Evolutionary conservation across 345 rosid genomes (phyloP), one percentile per base, ranked within the genome.

Genomic region (Salix purpurea): DNA sequence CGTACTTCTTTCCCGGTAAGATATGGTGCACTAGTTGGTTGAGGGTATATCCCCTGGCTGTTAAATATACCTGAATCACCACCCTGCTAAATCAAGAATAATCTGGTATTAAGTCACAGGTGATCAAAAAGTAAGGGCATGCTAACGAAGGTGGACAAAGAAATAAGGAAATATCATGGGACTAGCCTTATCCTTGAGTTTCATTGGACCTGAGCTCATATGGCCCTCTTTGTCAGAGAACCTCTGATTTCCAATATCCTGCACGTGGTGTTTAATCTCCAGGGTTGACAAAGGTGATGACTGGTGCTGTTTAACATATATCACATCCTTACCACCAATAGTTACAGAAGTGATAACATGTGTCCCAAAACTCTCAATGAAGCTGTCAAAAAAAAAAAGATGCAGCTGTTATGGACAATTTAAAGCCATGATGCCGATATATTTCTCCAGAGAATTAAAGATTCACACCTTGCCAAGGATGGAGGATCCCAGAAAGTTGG

Each of bases 41-140:
- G 96, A 81, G 96, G 96, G 84, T 91, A 89, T 80, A 91, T 81
- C 78, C 96, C 96, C 80, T 89, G 93, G 77, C 93, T 87, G 80
- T 86, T 86, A 79, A 91, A 90, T 68, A 90, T 76, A 62, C 90
- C 87, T 69, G 91, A 79, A 87, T 91, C 95, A 78, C 79, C 77
- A 73, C 81, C 86, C 96, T 91, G 86, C 50, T 32, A 58, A 79
- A 74, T 39, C 37, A 79, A 78, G 71, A 75, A 62, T 24, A 68
- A 28, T 13, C 64, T 42, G 62, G 13, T 40, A 72, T 40, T 36
- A 74, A 79, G 50, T 68, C 39, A 60, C 40, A 46, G 11, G 73
- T 14, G 39, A 54, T 37, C 60, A 68, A 36, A 4, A 40, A 36
- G 70, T 18, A 67, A 67, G 19, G 56, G 54, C 4, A 74, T 13